Evolutionary conservation across 2,329 filamentous ascomycete genomes (phyloP).

Genomic region (Metarhizium rileyi): DNA sequence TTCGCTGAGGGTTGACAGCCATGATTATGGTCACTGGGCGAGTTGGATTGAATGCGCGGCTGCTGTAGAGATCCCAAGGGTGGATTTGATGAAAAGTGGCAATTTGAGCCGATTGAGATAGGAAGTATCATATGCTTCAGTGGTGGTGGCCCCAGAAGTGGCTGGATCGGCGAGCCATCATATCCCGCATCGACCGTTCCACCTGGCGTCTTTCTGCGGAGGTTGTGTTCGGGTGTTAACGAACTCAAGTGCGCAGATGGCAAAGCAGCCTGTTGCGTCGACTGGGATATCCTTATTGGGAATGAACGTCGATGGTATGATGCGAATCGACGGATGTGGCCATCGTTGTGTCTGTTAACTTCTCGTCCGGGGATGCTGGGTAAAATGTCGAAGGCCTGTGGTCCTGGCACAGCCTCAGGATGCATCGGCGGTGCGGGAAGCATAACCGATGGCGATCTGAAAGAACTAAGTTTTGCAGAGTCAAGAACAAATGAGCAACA

Average conservation of each 20-base stretch:
- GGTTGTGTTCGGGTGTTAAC: constrained; percentile 36
- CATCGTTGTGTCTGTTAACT: background rate
- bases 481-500: constrained; percentile 10
- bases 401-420: constrained; percentile 38
- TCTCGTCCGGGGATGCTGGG: background rate
- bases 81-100: constrained; percentile 9
- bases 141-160: constrained; percentile 63
- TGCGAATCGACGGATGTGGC: constrained; percentile 12
- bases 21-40: constrained; percentile 1
- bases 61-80: constrained; percentile 6
- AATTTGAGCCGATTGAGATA: constrained; percentile 22
- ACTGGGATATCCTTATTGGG: constrained; percentile 23
- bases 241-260: constrained; percentile 8
- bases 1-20: background rate
- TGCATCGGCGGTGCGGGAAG: constrained; percentile 42
- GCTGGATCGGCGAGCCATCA: constrained; percentile 70
- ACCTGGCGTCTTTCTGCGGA: constrained; percentile 85
- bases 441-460: constrained; percentile 24
- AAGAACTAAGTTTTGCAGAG: background rate
- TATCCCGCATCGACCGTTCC: constrained; percentile 90
- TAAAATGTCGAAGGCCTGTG: constrained; percentile 27
- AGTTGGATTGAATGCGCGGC: constrained; percentile 2
- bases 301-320: constrained; percentile 18
- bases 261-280: constrained; percentile 12
- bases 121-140: constrained; percentile 77